Conservation (phyloP, 1,284 basidiomycete genomes). For the Irpex sp. region DNA sequence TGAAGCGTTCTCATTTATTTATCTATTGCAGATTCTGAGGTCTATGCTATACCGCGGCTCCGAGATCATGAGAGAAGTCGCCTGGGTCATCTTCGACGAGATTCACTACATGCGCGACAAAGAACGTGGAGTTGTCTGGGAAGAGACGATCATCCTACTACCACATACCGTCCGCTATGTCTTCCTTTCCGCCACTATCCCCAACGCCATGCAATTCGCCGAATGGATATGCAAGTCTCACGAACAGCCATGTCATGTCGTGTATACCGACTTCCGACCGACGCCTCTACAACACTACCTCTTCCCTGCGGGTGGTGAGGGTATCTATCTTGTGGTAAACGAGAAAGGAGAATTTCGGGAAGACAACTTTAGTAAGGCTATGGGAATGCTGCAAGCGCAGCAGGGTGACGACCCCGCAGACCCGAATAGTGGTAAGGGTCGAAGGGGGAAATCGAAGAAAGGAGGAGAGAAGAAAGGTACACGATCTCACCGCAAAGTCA, state of each 20-base stretch:
- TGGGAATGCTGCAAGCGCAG: slow-evolving; percentile 86
- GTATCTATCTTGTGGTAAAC: slow-evolving; percentile 97
- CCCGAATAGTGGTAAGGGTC: slow-evolving; percentile 76
- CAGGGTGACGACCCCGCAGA: slow-evolving; percentile 94
- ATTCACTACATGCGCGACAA: slow-evolving; percentile 99
- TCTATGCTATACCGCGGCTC: slow-evolving; percentile 99
- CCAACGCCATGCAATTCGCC: slow-evolving; percentile 99
- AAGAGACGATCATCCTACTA: slow-evolving; percentile 94
- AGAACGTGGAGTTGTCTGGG: slow-evolving; percentile 85
- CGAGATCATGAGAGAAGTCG: slow-evolving; percentile 99
- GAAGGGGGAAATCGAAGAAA: slow-evolving; percentile 88
- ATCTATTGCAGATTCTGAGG: slow-evolving; percentile 78
- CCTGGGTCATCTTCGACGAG: slow-evolving; percentile 99
- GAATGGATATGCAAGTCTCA: slow-evolving; percentile 99
- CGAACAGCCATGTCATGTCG: slow-evolving; percentile 97
- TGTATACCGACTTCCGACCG: slow-evolving; percentile 98
- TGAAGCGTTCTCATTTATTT: not conserved
- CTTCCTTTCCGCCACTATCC: slow-evolving; percentile 99
- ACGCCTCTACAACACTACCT: slow-evolving; percentile 98
- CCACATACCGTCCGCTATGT: slow-evolving; percentile 97
- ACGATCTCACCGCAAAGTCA: slow-evolving; percentile 11
- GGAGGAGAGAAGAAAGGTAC: slow-evolving; percentile 89
- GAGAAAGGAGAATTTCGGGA: slow-evolving; percentile 97
- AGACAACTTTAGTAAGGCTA: slow-evolving; percentile 97
- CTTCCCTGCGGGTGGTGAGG: slow-evolving; percentile 95